Evolutionary conservation across 768 basidiomycete species (phyloP).

Genomic region (Hydnomerulius pinastri): DNA sequence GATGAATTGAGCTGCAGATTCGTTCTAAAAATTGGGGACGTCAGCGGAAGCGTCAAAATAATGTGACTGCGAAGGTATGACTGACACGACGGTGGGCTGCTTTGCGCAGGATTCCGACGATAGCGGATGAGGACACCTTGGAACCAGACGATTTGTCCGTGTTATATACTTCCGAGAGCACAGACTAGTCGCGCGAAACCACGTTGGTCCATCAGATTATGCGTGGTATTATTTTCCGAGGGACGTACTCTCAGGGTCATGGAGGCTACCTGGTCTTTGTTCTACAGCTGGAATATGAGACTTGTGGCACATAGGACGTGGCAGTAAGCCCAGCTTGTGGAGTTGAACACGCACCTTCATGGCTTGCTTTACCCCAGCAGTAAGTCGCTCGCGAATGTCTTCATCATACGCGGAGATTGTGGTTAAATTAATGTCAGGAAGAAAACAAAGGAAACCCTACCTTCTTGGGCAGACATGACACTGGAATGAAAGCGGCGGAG

Average conservation of each 20-base stretch:
- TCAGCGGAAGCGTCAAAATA: conserved; percentile 7
- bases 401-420: conserved; percentile 1
- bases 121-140: conserved; percentile 47
- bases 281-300: conserved; percentile 37
- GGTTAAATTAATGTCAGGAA: not conserved
- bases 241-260: conserved; percentile 57
- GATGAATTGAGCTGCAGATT: conserved; percentile 57
- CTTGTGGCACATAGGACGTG: not conserved
- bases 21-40: conserved; percentile 42
- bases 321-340: not conserved
- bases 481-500: conserved; percentile 13
- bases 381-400: conserved; percentile 58
- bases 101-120: conserved; percentile 58
- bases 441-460: conserved; percentile 4
- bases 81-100: conserved; percentile 61
- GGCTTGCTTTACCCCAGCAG: conserved; percentile 57
- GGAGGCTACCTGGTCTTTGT: conserved; percentile 55
- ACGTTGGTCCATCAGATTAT: no score
- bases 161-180: conserved; percentile 68
- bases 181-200: conserved; percentile 51
- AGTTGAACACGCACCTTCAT: conserved; percentile 61
- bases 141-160: conserved; percentile 58
- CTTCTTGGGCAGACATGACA: conserved; percentile 18
- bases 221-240: not conserved
- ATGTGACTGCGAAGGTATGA: conserved; percentile 8